Base-by-base conservation (phyloP, 768 basidiomycete species). In the Russula sp. region DNA sequence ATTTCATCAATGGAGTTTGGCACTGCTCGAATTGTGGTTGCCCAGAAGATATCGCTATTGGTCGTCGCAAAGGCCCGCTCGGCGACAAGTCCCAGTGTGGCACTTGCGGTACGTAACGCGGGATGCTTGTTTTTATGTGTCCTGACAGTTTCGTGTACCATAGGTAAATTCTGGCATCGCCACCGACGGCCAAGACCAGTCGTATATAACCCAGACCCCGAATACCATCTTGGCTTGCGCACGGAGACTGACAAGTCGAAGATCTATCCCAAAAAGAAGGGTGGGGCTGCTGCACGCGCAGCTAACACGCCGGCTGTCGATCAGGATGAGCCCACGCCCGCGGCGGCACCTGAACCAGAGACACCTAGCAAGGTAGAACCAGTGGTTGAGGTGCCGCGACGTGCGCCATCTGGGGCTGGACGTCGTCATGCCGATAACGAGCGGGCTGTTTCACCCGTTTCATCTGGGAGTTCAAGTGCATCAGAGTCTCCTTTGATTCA, bases 21-120 rank as follows among this genome's bases (percentile, higher is more conserved):
- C 92, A 94, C 76, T 98, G 94, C 72, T 93, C 92, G 22, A 96
- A 94, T 71, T 97, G 92, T 70, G 94, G 94, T 6, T 90, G 90
- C 72, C 94, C 94, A 0, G 93, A 92, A 72, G 84, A 77, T 69
- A 86, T 96, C 62, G 91, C 92, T 3, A 78, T 93, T 49, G 94
- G 94, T 2, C 78, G 92, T 65, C 80, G 93, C 69, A 95, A 95
- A 71, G 94, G 95, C 1, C 94, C 92, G 1, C 77, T 93, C 53
- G 94, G 94, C 9, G 87, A 91, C 71, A 93, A 93, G 74, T 89
- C 86, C 2, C 89, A 96, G 73, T 98, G 94, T 75, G 92, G 91
- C 36, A 81, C 84, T n/a, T 97, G 94, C 75, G 92, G 94, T 94
- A 76, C 59, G 90, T 79, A 59, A 49, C 40, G n/a, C 24, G 59